phyloP scores from a whole-genome alignment of 768 basidiomycete species.

The Tulasnella sp. region DNA sequence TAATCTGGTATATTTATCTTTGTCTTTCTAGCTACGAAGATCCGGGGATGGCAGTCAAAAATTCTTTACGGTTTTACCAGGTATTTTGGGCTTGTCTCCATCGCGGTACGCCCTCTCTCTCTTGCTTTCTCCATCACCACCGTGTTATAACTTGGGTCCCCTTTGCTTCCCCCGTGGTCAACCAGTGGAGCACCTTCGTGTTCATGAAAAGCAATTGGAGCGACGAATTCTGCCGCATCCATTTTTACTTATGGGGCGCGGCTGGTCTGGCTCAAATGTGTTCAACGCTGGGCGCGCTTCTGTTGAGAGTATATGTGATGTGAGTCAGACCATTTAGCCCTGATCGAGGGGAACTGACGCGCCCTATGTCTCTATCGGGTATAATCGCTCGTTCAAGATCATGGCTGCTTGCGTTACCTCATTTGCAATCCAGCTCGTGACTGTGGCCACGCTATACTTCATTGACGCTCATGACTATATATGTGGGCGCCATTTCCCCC shows the following conservation, averaged over 20 bases:
- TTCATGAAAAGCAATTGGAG: neutral
- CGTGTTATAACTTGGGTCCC: neutral
- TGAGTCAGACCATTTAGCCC: neutral
- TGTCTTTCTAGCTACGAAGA: neutral
- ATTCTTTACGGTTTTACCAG: neutral
- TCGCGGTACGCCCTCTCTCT: neutral
- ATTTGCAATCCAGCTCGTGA: neutral
- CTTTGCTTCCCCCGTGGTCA: neutral
- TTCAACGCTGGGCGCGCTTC: neutral
- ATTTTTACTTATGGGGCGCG: neutral
- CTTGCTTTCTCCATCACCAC: neutral
- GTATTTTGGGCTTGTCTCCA: neutral
- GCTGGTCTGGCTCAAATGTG: neutral
- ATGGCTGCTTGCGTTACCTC: neutral
- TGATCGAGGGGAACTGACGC: neutral
- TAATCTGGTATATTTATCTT: neutral
- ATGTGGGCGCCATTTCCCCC: neutral
- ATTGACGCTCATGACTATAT: neutral
- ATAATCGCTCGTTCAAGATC: neutral
- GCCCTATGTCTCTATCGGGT: neutral
- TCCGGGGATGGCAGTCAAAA: constrained; percentile 1
- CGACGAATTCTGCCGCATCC: neutral
- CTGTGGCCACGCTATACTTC: neutral
- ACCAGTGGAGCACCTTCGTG: neutral
- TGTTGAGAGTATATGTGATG: neutral